These are phyloP conservation scores for Tylopilus felleus DNA, from an alignment of 768 basidiomycete species.

Conservation along the genomic window DNA sequence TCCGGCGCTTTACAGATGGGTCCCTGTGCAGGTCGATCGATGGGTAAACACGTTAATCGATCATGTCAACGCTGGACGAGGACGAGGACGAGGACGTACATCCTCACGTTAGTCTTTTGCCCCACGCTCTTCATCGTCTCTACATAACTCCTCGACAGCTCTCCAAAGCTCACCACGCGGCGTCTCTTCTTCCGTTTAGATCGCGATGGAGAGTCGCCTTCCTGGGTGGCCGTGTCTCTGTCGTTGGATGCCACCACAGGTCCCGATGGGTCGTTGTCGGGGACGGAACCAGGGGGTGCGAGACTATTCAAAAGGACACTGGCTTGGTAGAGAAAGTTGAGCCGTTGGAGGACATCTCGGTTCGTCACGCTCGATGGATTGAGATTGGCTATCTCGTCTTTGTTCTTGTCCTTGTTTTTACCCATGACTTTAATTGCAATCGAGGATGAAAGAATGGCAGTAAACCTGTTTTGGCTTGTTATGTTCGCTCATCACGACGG, in stretches of 20 bases:
- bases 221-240: background rate
- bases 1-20: slow-evolving; percentile 74
- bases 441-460: background rate
- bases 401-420: slow-evolving; percentile 58
- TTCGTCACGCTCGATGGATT: slow-evolving; percentile 59
- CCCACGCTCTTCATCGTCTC: slow-evolving; percentile 67
- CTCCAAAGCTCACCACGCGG: slow-evolving; percentile 35
- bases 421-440: slow-evolving; percentile 45
- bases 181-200: slow-evolving; percentile 18
- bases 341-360: slow-evolving; percentile 74
- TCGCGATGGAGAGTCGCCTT: background rate
- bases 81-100: slow-evolving; percentile 43
- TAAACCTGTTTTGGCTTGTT: background rate
- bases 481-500: background rate
- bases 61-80: background rate
- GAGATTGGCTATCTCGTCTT: slow-evolving; percentile 53
- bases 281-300: slow-evolving; percentile 9
- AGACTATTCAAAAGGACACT: slow-evolving; percentile 56
- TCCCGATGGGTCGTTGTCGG: background rate
- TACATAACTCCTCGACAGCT: slow-evolving; percentile 65
- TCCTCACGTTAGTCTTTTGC: slow-evolving; percentile 71
- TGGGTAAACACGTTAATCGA: background rate
- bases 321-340: slow-evolving; percentile 86
- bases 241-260: background rate
- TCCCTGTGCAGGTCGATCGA: slow-evolving; percentile 47